Base-by-base conservation (phyloP, 495 filamentous ascomycete genomes). In the Jackrogersella multiformis region DNA sequence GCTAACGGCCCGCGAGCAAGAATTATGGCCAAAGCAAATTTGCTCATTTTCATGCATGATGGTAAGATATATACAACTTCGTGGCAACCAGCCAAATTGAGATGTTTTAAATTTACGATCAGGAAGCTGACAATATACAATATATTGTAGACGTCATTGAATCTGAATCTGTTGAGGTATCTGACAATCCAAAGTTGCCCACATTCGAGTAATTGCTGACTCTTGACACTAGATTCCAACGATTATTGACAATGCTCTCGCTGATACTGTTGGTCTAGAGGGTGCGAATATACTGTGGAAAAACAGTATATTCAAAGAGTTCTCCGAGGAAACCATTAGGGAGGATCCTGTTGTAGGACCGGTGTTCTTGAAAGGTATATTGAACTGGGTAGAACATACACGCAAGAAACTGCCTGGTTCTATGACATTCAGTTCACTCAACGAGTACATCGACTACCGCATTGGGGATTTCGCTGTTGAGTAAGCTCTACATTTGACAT, bases 1-100 rank as follows among this genome's bases (percentile, higher is more conserved):
- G 46, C 24, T 13, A 53, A 61, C 16, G 26, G 1, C 5, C 21
- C 45, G n/a, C 35, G 46, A 18, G 46, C 58, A 21, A 61, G 38
- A 10, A 30, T 53, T 24, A 53, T 61, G 35, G 35, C 34, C 15
- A 52, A 61, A 28, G 58, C 58, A 15, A 52, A 41, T 4, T 44
- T 53, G 13, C 45, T 61, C 6, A 61, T 49, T 4, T 52, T 53
- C 15, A 52, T 53, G 58, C 58, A 61, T n/a, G 46, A 61, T n/a
- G 58, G 58, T 61, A 42, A 44, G 45, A 46, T 24, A 45, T 28
- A 24, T 45, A 45, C 4, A 20, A 35, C 2, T 13, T 35, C 32
- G 2, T 35, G n/a, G n/a, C n/a, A n/a, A n/a, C n/a, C n/a, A n/a
- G n/a, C n/a, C n/a, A n/a, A n/a, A n/a, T n/a, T n/a, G n/a, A 28